Base-by-base conservation (phyloP, 1,139 yeast genomes). In the Blastobotrys serpentis region DNA sequence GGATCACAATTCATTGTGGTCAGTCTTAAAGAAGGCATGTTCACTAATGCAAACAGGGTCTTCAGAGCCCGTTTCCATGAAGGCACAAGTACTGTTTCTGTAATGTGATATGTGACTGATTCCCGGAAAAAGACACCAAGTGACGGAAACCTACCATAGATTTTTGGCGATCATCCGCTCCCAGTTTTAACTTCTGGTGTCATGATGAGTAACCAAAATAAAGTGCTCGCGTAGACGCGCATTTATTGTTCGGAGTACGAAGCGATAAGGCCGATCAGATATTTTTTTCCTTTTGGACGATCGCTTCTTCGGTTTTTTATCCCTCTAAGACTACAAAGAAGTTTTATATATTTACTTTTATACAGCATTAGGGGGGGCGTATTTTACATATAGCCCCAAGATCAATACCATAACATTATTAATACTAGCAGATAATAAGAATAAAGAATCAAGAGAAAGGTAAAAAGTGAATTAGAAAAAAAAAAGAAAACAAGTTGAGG, bases 1-100 rank as follows among this genome's bases (percentile, higher is more conserved):
- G 97, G 96, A 0, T 85, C 97, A 1, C 99, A 94, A 65, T 94
- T 94, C 63, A 90, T 94, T 56, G 95, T 94, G 48, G 98, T 94
- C 16, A 86, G 96, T 23, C 79, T 94, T 69, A 94, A 94, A 65
- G 98, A 94, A 66, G 98, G 98, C 13, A 88, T 94, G 96, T 94
- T 92, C 64, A 85, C 96, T 21, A 94, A 94, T 69, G 99, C 98
- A 11, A 94, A 94, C 64, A 76, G 96, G 53, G 88, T 94, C 26
- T 94, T 89, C 67, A 78, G 95, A 60, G 90, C 98, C 1, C 76
- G 97, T 56, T 92, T 92, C 69, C 96, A 90, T 64, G 97, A 92
- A 60, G 98, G 98, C 57, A 90, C 97, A 0, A 88, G 97, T 25
- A 90, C 90, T 25, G 98, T 92, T 1, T 59, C 61, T 42, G 69